Base-by-base conservation (phyloP, 2,329 filamentous ascomycete species). In the Talaromyces sp. region DNA sequence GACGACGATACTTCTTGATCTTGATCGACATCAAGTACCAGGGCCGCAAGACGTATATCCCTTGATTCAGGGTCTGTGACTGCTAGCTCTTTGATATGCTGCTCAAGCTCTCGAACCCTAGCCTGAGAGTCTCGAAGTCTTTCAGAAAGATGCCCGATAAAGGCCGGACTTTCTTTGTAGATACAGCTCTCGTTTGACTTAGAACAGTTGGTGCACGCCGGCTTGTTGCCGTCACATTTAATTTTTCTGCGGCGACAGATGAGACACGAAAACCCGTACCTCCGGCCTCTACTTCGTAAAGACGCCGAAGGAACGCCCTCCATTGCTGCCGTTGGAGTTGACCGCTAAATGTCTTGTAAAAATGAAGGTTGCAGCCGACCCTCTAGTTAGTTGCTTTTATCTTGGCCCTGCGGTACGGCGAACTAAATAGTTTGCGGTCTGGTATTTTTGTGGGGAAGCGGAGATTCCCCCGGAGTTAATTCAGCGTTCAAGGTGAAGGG, bases 171-270 rank as follows among this genome's bases (percentile, higher is more conserved):
- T 32, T 61, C 63, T 49, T 60, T 63, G 54, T 64, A 64, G 24
- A 53, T 55, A 56, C 63, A 64, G 4, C 51, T 43, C 29, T 64
- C 63, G 17, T 63, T 64, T 17, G 53, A 55, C 46, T 63, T 63
- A 11, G 60, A 50, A 43, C 67, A 68, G 43, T 67, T 68, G 14
- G 62, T 63, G 53, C 66, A 68, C 21, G 60, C 60, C n/a, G 67
- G 66, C 21, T 57, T 63, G 26, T 61, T 62, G 49, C 66, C 66
- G 56, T 68, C 67, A 41, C 67, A 68, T 56, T 66, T 67, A 49
- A 67, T 65, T 52, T 68, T 68, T 27, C 65, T 60, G 9, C 62
- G 58, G n/a, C 67, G 57, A 57, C 67, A 68, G 21, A 59, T 61
- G n/a, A 64, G 50, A 46, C 67, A 68, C 5, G 67, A 64, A 55